Evolutionary conservation across 805 yeast species (phyloP).

Genomic region (Candida manassasensis): DNA sequence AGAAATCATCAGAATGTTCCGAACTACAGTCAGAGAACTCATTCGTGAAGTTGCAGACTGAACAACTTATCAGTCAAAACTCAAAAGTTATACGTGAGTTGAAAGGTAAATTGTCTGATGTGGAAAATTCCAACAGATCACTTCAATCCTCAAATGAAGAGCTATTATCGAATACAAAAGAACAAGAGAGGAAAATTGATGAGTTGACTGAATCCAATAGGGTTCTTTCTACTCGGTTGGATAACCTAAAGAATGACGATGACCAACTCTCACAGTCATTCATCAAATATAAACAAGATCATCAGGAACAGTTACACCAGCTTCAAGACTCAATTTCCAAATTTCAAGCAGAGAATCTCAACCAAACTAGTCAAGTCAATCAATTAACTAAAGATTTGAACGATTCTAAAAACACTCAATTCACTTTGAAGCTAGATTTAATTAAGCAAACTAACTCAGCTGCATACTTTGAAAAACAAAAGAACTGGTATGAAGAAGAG

Average conservation of each 20-base stretch:
- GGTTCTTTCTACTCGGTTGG: conserved; percentile 12
- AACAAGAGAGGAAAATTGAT: conserved; percentile 11
- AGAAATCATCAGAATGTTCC: conserved; percentile 24
- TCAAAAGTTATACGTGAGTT: conserved; percentile 16
- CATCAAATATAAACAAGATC: conserved; percentile 8
- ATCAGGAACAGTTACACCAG: conserved; percentile 22
- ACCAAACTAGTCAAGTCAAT: conserved; percentile 30
- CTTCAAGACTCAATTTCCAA: conserved; percentile 24
- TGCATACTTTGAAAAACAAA: conserved; percentile 29
- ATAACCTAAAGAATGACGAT: conserved; percentile 13
- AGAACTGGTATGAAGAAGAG: conserved; percentile 38
- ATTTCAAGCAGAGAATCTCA: conserved; percentile 32
- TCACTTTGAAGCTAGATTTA: conserved; percentile 29
- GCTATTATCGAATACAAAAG: conserved; percentile 8
- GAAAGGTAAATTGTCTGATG: conserved; percentile 15
- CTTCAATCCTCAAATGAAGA: conserved; percentile 16
- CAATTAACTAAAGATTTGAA: conserved; percentile 33
- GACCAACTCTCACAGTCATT: conserved; percentile 11
- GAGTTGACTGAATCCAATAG: conserved; percentile 14
- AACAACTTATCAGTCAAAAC: conserved; percentile 14
- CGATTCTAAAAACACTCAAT: conserved; percentile 33
- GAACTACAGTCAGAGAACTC: conserved; percentile 28
- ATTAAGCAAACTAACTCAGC: conserved; percentile 33
- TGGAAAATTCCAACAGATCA: conserved; percentile 19
- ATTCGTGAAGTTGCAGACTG: conserved; percentile 30